A percentile compares a stretch with the other conserved stretches of the same genome.
phyloP scores from a whole-genome alignment of 140 eudicot genomes.

The Anethum foeniculum region DNA sequence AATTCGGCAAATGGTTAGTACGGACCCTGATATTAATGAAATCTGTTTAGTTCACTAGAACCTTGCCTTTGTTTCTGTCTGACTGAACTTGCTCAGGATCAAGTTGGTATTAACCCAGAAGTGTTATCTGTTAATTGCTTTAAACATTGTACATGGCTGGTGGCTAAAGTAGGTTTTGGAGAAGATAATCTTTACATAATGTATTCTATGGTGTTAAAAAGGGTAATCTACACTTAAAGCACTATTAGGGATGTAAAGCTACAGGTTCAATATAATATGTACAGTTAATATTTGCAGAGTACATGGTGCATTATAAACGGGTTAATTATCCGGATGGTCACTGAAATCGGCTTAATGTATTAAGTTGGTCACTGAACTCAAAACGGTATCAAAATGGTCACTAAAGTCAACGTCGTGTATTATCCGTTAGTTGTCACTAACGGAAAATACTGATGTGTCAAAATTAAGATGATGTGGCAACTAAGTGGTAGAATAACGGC shows the following conservation, averaged over 20 bases:
- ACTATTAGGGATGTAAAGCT: not conserved
- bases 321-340: too few species aligned
- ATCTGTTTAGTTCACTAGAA: not conserved
- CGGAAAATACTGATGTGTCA: too few species aligned
- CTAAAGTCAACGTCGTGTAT: too few species aligned
- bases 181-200: not conserved
- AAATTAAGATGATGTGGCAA: too few species aligned
- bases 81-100: not conserved
- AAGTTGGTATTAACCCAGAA: not conserved
- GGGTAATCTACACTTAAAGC: not conserved
- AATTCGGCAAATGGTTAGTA: not conserved
- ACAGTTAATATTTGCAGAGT: not conserved
- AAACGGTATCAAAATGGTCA: too few species aligned
- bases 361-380: too few species aligned
- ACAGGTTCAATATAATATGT: not conserved
- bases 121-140: not conserved
- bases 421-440: too few species aligned
- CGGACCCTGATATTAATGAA: not conserved
- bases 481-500: too few species aligned
- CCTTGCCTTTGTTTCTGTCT: not conserved
- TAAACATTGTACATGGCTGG: not conserved
- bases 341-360: too few species aligned
- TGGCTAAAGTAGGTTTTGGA: not conserved
- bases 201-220: not conserved
- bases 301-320: not conserved